Base-by-base conservation (phyloP, 73 alveolate genomes). In the Paramecium tetraurelia region DNA sequence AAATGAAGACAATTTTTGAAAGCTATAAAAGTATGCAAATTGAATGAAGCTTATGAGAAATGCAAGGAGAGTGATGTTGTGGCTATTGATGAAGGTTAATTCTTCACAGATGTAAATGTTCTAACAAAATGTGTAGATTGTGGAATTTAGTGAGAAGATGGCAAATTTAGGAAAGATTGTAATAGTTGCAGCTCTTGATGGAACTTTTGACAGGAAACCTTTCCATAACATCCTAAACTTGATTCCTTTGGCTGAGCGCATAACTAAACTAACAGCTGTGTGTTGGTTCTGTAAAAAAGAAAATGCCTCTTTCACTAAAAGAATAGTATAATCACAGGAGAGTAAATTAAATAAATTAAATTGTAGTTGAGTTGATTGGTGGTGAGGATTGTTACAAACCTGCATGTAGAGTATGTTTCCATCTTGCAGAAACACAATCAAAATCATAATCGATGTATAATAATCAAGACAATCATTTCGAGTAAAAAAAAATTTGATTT, bases 41-140 rank as follows among this genome's bases (percentile, higher is more conserved):
- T 98, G 71, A 35, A 75, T 31, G 99, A 97, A 27, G 75, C 92
- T 24, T 92, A 85, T 38, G 98, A 92, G 21, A 76, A 29, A 27
- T 92, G 96, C 59, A 33, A 94, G 46, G 85, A 96, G 16, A 96
- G 90, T 95, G 99, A 98, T 90, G 99, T 98, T 27, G 97, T 98
- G 59, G 99, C 99, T 22, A 97, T 98, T 24, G 99, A 98, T 88
- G 99, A 98, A 93, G 99, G 99, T 48, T 98, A 98, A 89, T 98
- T 98, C 96, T 98, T 96, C 94, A 92, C 94, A 20, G 99, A 97
- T 92, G 94, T 97, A 70, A 4, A 18, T 18, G 0, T 57, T 53
- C 18, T 40, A 18, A 7, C 22, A 53, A 21, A 14, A 5, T 41
- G 22, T 18, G n/a, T 92, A 95, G 95, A 93, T 96, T 57, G 97